Percentiles rank a stretch among this genome's conserved stretches.
These are phyloP conservation scores for Geranium incanum DNA, from an alignment of 441 rosid genomes.

Conservation along the genomic window DNA sequence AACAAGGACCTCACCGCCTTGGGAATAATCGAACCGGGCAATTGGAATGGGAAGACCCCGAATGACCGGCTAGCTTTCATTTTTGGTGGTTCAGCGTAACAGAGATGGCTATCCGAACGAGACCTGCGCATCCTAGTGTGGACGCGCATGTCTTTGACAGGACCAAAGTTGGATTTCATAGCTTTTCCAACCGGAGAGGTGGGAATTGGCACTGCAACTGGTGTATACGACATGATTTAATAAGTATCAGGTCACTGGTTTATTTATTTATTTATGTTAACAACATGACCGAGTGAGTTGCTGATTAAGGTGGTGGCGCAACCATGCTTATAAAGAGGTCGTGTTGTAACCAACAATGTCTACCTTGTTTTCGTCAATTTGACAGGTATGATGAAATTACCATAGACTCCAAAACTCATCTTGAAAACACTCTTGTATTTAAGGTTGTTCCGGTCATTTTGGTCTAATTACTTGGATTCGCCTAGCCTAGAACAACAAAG, in stretches of 20 bases:
- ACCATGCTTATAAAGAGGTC: neutral
- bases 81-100: conserved; percentile 34
- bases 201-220: neutral
- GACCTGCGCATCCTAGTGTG: conserved; percentile 31
- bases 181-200: neutral
- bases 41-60: conserved; percentile 50
- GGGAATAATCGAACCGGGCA: conserved; percentile 48
- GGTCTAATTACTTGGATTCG: too few species aligned
- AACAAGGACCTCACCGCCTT: conserved; percentile 41
- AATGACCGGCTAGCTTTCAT: conserved; percentile 47
- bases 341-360: neutral
- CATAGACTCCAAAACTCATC: neutral
- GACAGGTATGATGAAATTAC: neutral
- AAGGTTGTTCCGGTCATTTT: neutral
- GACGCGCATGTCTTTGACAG: neutral
- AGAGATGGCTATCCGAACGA: conserved; percentile 57
- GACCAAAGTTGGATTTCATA: neutral
- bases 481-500: too few species aligned
- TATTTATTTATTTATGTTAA: too few species aligned
- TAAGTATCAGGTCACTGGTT: neutral
- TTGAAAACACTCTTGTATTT: neutral
- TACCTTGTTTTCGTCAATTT: neutral
- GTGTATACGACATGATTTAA: neutral
- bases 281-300: neutral
- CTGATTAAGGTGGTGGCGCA: neutral